A percentile compares a stretch with the other conserved stretches of the same genome.
These are phyloP conservation scores for Kwoniella bestiolae DNA, from an alignment of 768 basidiomycete species.

Conservation along the genomic window DNA sequence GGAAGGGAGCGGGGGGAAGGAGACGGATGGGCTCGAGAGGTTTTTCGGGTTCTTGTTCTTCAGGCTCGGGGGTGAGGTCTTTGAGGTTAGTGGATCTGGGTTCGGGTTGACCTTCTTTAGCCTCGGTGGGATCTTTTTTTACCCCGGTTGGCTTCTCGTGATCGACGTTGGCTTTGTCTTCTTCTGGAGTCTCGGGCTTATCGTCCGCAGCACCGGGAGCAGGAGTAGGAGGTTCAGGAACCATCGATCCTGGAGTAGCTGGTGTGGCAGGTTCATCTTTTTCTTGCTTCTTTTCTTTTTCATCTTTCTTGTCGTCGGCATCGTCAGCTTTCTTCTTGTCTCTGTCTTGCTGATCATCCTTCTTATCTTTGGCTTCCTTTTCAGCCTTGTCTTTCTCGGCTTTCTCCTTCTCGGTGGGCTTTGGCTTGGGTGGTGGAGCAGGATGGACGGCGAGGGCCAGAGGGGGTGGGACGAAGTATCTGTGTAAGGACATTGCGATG, in stretches of 20 bases:
- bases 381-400: slow-evolving; percentile 14
- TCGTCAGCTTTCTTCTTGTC: slow-evolving; percentile 15
- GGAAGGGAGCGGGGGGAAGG: slow-evolving; percentile 32
- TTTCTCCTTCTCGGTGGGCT: slow-evolving; percentile 5
- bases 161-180: background rate
- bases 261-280: slow-evolving; percentile 9
- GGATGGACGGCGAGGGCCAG: slow-evolving; percentile 43
- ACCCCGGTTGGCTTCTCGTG: slow-evolving; percentile 2
- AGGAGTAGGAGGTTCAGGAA: slow-evolving; percentile 39
- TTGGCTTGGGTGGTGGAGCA: slow-evolving; percentile 34
- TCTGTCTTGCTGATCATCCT: slow-evolving; percentile 13
- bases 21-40: slow-evolving; percentile 34
- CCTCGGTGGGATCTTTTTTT: background rate
- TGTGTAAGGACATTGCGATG: slow-evolving; percentile 47
- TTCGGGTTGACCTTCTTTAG: background rate
- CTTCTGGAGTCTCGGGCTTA: background rate
- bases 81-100: background rate
- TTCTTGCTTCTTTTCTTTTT: slow-evolving; percentile 8
- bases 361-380: slow-evolving; percentile 21
- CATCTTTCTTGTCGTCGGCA: slow-evolving; percentile 12
- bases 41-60: slow-evolving; percentile 13
- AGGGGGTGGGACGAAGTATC: slow-evolving; percentile 47
- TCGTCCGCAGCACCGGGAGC: slow-evolving; percentile 11
- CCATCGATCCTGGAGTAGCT: slow-evolving; percentile 28
- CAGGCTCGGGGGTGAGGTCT: slow-evolving; percentile 7